Evolutionary conservation across 768 basidiomycete genomes (phyloP).

Genomic region (Trametes gibbosa): DNA sequence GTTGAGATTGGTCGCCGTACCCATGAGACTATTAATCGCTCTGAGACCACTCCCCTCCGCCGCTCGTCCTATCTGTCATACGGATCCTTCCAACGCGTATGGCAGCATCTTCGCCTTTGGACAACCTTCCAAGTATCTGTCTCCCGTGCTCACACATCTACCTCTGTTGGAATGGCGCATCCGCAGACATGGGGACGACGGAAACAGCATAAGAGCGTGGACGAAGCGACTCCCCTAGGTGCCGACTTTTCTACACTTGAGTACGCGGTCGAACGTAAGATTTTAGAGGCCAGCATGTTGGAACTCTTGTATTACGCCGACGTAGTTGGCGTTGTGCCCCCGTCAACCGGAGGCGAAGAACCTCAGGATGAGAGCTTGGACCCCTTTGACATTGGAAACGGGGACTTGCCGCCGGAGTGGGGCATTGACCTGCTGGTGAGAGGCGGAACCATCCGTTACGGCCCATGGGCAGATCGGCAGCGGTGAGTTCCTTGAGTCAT

Average conservation of each 20-base stretch:
- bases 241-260: slow-evolving; percentile 60
- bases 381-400: slow-evolving; percentile 76
- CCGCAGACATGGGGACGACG: slow-evolving; percentile 25
- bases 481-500: slow-evolving; percentile 42
- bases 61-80: slow-evolving; percentile 37
- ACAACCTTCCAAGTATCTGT: neutral
- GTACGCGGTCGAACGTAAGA: slow-evolving; percentile 84
- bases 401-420: slow-evolving; percentile 89
- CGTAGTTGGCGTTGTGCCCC: slow-evolving; percentile 73
- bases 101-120: slow-evolving; percentile 47
- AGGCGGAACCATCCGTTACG: slow-evolving; percentile 77
- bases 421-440: slow-evolving; percentile 83
- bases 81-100: slow-evolving; percentile 45
- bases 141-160: neutral
- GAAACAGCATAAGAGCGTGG: slow-evolving; percentile 35
- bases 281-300: slow-evolving; percentile 73
- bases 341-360: slow-evolving; percentile 21
- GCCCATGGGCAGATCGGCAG: slow-evolving; percentile 97
- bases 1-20: slow-evolving; percentile 59
- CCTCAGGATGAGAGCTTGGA: slow-evolving; percentile 37
- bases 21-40: slow-evolving; percentile 54
- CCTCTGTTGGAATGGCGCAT: slow-evolving; percentile 12
- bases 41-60: slow-evolving; percentile 22
- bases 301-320: slow-evolving; percentile 89
- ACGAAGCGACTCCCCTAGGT: slow-evolving; percentile 55